A percentile compares a stretch with the other conserved stretches of the same genome.
Conservation (phyloP, 2,329 filamentous ascomycete species). For the Apiospora pterosperma region DNA sequence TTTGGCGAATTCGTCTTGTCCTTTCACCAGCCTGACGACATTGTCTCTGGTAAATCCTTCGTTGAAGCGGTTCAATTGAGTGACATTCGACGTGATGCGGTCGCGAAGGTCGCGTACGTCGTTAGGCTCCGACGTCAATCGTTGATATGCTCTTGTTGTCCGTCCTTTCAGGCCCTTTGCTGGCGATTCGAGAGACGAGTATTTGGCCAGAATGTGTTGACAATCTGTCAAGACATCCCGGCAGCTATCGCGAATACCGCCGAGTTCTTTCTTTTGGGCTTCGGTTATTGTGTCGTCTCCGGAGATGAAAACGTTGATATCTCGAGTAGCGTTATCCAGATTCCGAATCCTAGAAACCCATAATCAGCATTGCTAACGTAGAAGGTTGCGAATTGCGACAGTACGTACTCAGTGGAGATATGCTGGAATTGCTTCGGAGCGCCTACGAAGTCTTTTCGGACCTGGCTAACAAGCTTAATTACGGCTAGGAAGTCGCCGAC, state of each 20-base stretch:
- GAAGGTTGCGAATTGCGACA: neutral
- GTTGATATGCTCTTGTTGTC: constrained; percentile 18
- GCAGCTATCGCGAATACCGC: constrained; percentile 14
- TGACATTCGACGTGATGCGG: constrained; percentile 13
- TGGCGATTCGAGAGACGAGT: constrained; percentile 4
- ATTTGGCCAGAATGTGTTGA: neutral
- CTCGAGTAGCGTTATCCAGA: constrained; percentile 23
- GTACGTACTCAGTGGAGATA: constrained; percentile 20
- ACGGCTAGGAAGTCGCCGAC: no score
- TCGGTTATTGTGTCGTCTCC: constrained; percentile 10
- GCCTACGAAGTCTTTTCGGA: constrained; percentile 21
- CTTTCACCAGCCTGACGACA: neutral
- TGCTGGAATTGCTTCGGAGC: constrained; percentile 23
- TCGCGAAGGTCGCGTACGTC: constrained; percentile 16
- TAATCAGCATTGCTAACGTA: neutral
- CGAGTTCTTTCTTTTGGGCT: constrained; percentile 16
- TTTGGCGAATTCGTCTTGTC: neutral
- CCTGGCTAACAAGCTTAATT: no score
- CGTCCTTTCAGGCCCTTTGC: neutral
- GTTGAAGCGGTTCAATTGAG: constrained; percentile 4
- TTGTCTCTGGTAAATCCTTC: neutral
- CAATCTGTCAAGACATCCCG: constrained; percentile 10
- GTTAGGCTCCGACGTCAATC: constrained; percentile 18
- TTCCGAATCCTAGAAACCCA: constrained; percentile 4
- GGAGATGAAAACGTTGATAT: constrained; percentile 19